These are phyloP conservation scores for Didymella sp. DNA, from an alignment of 2,329 filamentous ascomycete species.

Conservation along the genomic window DNA sequence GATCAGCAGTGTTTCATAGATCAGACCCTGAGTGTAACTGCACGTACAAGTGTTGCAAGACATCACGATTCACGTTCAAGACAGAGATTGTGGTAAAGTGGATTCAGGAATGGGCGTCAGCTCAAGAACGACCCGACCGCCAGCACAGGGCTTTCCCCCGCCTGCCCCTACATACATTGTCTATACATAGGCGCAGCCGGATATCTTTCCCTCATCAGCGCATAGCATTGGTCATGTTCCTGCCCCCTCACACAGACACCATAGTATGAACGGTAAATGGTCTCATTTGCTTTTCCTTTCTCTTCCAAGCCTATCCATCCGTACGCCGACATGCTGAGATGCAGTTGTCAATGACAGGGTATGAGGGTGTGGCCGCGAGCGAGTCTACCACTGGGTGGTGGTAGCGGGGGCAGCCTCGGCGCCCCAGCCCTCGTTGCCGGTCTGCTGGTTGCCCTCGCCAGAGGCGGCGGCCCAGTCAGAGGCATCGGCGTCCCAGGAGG, in stretches of 20 bases:
- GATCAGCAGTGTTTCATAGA: background rate
- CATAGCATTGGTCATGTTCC: constrained; percentile 57
- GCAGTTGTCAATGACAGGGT: constrained; percentile 43
- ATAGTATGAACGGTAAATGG: constrained; percentile 23
- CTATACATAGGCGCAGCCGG: constrained; percentile 55
- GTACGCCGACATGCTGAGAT: constrained; percentile 42
- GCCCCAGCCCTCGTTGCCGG: constrained; percentile 61
- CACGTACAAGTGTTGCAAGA: too few species aligned
- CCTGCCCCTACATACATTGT: constrained; percentile 27
- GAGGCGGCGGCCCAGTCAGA: constrained; percentile 74
- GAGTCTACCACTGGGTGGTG: constrained; percentile 55
- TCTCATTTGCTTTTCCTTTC: constrained; percentile 39
- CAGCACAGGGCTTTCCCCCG: constrained; percentile 99
- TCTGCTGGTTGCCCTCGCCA: constrained; percentile 49
- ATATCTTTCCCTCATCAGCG: constrained; percentile 99
- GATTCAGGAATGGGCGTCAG: constrained; percentile 70
- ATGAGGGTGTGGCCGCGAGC: constrained; percentile 30
- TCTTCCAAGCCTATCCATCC: constrained; percentile 31
- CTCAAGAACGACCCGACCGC: constrained; percentile 82
- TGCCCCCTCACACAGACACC: constrained; percentile 14
- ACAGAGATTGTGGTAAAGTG: background rate
- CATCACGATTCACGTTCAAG: background rate
- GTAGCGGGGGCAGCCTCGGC: constrained; percentile 48
- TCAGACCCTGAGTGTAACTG: too few species aligned
- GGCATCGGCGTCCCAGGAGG: constrained; percentile 69